These are phyloP conservation scores for Syzygium jambos DNA, from an alignment of 345 rosid species.

Conservation along the genomic window DNA sequence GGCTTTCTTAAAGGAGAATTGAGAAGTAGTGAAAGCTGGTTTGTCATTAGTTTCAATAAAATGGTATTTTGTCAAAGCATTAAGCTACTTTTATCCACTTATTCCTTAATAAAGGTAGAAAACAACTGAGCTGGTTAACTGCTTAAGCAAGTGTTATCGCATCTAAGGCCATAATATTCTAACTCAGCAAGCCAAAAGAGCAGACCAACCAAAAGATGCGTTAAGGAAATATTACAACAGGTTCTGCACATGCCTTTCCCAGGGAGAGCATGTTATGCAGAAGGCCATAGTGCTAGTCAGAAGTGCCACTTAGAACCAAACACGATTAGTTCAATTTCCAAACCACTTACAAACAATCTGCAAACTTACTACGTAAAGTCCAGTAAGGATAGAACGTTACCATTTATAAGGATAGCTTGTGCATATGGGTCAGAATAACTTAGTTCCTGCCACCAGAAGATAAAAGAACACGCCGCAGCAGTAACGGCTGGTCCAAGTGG, in stretches of 20 bases:
- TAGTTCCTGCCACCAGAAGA: constrained; percentile 87
- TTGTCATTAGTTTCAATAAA: not conserved
- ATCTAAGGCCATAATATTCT: not conserved
- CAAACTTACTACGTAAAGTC: not conserved
- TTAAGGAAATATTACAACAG: not conserved
- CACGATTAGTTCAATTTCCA: not conserved
- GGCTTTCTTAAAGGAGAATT: not conserved
- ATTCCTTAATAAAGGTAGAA: not conserved
- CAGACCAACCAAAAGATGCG: not conserved
- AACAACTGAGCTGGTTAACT: not conserved
- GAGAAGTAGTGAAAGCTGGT: not conserved
- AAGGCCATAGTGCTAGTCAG: not conserved
- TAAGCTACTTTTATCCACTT: not conserved
- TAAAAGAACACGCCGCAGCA: constrained; percentile 22
- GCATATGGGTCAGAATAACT: constrained; percentile 51
- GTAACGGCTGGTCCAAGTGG: constrained; percentile 53
- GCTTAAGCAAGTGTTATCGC: not conserved
- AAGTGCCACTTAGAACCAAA: not conserved
- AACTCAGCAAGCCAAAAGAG: not conserved
- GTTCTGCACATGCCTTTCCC: not conserved
- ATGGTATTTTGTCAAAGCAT: too few species aligned
- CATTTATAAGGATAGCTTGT: constrained; percentile 75
- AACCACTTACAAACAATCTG: not conserved
- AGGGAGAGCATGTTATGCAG: not conserved
- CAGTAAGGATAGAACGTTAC: constrained; percentile 20